Base-by-base conservation (phyloP, 2,329 filamentous ascomycete species). In the Colletotrichum simmondsii region DNA sequence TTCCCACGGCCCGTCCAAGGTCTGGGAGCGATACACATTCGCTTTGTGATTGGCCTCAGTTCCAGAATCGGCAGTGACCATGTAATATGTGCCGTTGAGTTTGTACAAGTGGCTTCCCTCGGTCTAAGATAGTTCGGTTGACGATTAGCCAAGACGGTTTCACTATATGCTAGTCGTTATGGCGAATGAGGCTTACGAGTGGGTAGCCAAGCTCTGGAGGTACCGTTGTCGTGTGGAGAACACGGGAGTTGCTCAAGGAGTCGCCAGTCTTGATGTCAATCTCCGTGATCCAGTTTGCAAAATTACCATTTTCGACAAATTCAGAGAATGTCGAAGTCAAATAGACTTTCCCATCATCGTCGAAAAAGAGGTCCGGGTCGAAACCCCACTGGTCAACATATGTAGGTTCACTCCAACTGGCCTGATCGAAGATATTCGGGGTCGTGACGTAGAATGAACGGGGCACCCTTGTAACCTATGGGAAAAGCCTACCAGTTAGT, bases 121-220 rank as follows among this genome's bases (percentile, higher is more conserved):
- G 5, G 71, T 74, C 70, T 69, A 42, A 19, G 16, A 5, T 7
- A 8, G 37, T 42, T 12, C 1, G 0, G 82, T 77, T 2, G 10
- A n/a, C 8, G 26, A 83, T 78, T 74, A 83, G 82, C 30, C 75
- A 85, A 1, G 82, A 83, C 74, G 84, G 84, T 4, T 83, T 82
- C 26, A 84, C 77, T 11, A 82, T 80, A 49, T 81, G 75, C 0
- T 78, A 78, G 0, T 81, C 83, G 11, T 77, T 76, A 2, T 80
- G 79, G 52, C 83, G 80, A 11, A 81, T 82, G 1, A 2, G 80
- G 84, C 7, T 79, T 76, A 8, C 85, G 83, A 14, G 82, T 82
- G 22, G 76, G 62, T 6, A 87, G 76, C 65, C 72, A 22, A 74
- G 61, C 10, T 74, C 72, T 10, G 64, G 68, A 0, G 72, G 72